A percentile compares a stretch with the other conserved stretches of the same genome.
Conservation (phyloP, 1,139 yeast species). For the Wickerhamomyces sp. region DNA sequence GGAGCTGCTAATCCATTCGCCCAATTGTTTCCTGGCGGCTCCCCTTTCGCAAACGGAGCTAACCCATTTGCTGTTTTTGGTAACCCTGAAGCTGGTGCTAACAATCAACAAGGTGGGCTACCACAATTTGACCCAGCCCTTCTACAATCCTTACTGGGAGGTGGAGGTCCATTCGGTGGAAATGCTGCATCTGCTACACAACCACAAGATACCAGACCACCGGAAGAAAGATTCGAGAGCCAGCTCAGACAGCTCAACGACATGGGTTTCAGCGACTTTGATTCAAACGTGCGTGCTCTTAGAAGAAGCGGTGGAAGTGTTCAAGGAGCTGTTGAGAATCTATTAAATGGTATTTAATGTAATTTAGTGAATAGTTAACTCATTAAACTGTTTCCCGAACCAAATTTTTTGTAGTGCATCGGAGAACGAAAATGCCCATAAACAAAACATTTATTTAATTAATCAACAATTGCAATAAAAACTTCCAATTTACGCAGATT, state of each 20-base stretch:
- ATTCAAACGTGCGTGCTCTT: slow-evolving; percentile 83
- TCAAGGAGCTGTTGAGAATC: slow-evolving; percentile 91
- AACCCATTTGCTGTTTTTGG: slow-evolving; percentile 13
- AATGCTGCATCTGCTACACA: slow-evolving; percentile 30
- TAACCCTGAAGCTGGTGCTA: slow-evolving; percentile 11
- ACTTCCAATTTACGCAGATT: too few relatives aligned
- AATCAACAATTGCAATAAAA: not conserved
- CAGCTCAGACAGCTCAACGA: slow-evolving; percentile 92
- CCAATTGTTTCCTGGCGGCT: slow-evolving; percentile 36
- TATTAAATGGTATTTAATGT: slow-evolving; percentile 49
- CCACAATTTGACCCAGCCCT: slow-evolving; percentile 34
- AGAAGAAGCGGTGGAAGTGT: slow-evolving; percentile 96
- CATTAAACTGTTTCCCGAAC: not conserved
- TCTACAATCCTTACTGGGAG: slow-evolving; percentile 41
- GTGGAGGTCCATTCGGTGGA: slow-evolving; percentile 32
- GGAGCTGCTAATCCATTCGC: slow-evolving; percentile 14
- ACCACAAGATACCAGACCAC: slow-evolving; percentile 79
- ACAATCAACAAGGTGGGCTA: slow-evolving; percentile 7
- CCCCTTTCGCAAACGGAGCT: slow-evolving; percentile 22
- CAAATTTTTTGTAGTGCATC: not conserved
- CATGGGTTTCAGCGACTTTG: slow-evolving; percentile 94
- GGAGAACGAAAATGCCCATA: not conserved
- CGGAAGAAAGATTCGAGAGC: slow-evolving; percentile 89
- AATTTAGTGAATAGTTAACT: not conserved
- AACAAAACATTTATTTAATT: not conserved